Base-by-base conservation (phyloP, 2,329 filamentous ascomycete species). In the Penicillium polonicum region DNA sequence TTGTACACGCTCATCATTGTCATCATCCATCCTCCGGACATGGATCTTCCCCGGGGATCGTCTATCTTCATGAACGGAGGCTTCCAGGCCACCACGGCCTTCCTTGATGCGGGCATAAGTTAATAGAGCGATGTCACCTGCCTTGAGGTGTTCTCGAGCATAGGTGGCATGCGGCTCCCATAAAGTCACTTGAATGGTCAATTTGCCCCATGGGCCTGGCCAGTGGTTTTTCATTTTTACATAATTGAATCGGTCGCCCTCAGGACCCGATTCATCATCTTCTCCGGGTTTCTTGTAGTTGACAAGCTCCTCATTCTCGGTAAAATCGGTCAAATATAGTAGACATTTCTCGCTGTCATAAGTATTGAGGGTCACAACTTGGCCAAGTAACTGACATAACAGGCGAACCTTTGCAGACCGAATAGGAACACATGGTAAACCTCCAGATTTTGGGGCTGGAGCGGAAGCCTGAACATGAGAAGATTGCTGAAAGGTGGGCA, bases 241-340 rank as follows among this genome's bases (percentile, higher is more conserved):
- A 66, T 90, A 88, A n/a, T 80, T 82, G 59, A 77, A 84, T 0
- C 77, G 72, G 63, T 88, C 84, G 4, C 82, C 83, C 46, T 85
- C 81, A 41, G 73, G 74, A 5, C 71, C 71, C 7, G 71, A 70
- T 1, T 71, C 63, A 17, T 65, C 58, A 5, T 69, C 72, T 35
- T 77, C 69, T 15, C 68, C 66, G 57, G 52, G 45, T 27, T 65
- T 65, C 21, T 52, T 55, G 51, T 85, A 85, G 36, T 85, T 74
- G 62, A 82, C 87, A 57, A 97, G 86, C 1, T 68, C 59, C 0
- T 79, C 68, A 67, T 97, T 91, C 50, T 84, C 76, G 0, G 91
- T 95, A 72, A 92, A 96, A 73, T 97, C 92, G 0, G 90, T 89
- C 19, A 96, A 77, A 78, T 92, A 92, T 0, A 96, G 62, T 5